A percentile compares a stretch with the other conserved stretches of the same genome.
phyloP scores from a whole-genome alignment of 2,329 filamentous ascomycete species.

The Hypoxylon sp. region DNA sequence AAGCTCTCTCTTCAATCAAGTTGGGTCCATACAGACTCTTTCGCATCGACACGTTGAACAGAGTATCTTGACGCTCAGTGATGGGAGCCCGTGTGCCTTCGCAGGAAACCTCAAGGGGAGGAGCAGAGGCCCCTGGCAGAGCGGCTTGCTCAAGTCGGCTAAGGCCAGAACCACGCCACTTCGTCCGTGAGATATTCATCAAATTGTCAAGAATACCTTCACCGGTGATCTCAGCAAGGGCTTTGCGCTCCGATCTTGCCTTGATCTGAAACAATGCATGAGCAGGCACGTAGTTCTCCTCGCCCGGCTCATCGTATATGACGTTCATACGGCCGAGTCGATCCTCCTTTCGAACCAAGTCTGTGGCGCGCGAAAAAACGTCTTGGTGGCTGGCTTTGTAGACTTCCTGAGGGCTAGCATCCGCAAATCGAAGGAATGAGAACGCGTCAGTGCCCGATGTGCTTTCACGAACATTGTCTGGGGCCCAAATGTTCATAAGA shows the following conservation, averaged over 20 bases:
- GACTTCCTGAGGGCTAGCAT: slow-evolving; percentile 78
- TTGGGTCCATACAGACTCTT: slow-evolving; percentile 77
- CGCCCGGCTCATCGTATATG: slow-evolving; percentile 75
- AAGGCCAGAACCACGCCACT: slow-evolving; percentile 77
- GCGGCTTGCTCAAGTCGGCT: slow-evolving; percentile 84
- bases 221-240: slow-evolving; percentile 75
- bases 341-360: slow-evolving; percentile 65
- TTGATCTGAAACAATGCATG: slow-evolving; percentile 87
- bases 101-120: slow-evolving; percentile 84
- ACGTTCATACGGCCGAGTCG: slow-evolving; percentile 75
- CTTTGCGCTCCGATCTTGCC: slow-evolving; percentile 72
- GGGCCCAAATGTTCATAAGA: slow-evolving; percentile 90
- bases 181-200: slow-evolving; percentile 78
- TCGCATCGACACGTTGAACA: slow-evolving; percentile 84
- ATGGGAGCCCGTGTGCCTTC: slow-evolving; percentile 72
- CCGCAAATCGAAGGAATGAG: slow-evolving; percentile 90
- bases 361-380: slow-evolving; percentile 78
- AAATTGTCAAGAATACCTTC: slow-evolving; percentile 80
- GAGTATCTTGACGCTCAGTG: slow-evolving; percentile 74
- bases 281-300: slow-evolving; percentile 72
- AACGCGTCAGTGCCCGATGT: slow-evolving; percentile 74
- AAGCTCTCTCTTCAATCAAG: slow-evolving; percentile 74
- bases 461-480: slow-evolving; percentile 78
- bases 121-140: slow-evolving; percentile 81
- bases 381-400: slow-evolving; percentile 76